These are phyloP conservation scores for Dothistroma septosporum DNA, from an alignment of 2,329 filamentous ascomycete genomes.

Conservation along the genomic window DNA sequence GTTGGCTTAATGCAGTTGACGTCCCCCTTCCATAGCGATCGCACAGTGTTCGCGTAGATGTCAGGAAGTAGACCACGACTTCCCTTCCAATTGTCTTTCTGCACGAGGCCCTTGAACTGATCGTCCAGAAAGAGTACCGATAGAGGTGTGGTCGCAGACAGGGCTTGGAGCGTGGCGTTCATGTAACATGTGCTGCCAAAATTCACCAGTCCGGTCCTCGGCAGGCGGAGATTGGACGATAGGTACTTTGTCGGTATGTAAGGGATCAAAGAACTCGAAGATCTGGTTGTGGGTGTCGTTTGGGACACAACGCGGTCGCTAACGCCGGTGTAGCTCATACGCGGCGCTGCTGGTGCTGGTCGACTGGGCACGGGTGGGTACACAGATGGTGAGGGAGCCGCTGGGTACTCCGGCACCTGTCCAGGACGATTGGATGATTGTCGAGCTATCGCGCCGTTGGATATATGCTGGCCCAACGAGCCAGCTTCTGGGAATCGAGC, in stretches of 20 bases:
- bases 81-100: constrained; percentile 59
- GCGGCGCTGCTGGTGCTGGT: constrained; percentile 53
- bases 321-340: constrained; percentile 75
- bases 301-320: constrained; percentile 51
- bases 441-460: constrained; percentile 16
- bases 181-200: constrained; percentile 84
- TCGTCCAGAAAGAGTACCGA: constrained; percentile 62
- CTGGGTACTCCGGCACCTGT: constrained; percentile 29
- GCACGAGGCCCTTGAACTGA: constrained; percentile 58
- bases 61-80: constrained; percentile 61
- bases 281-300: constrained; percentile 33
- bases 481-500: constrained; percentile 72
- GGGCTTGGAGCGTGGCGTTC: constrained; percentile 81
- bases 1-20: constrained; percentile 43
- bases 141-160: constrained; percentile 65
- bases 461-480: constrained; percentile 56
- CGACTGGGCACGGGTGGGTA: constrained; percentile 54
- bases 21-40: constrained; percentile 60
- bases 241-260: constrained; percentile 46
- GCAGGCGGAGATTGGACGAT: constrained; percentile 45
- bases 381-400: constrained; percentile 33
- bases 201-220: constrained; percentile 73
- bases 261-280: constrained; percentile 38
- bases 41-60: constrained; percentile 58
- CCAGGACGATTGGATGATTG: constrained; percentile 35